Conservation (phyloP, 208 protist genomes). For the Strigomonas galati region DNA sequence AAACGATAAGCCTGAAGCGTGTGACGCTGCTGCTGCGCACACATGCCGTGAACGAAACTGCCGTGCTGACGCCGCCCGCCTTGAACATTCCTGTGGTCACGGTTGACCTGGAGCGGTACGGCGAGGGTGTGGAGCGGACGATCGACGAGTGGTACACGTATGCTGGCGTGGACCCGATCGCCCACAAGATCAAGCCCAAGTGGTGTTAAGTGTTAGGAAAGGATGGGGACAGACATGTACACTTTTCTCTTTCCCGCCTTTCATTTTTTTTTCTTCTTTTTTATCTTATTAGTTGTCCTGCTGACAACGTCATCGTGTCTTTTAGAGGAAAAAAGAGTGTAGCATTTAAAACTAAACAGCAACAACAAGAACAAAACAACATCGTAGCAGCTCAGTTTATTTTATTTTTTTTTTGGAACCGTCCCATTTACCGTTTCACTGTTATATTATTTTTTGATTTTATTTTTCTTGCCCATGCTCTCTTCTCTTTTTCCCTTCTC, state of each 20-base stretch:
- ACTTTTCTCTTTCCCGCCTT: neutral
- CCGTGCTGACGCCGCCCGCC: neutral
- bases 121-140: neutral
- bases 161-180: neutral
- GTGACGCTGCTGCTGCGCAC: neutral
- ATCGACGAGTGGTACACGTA: neutral
- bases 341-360: neutral
- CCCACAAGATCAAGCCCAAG: neutral
- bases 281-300: neutral
- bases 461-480: too few relatives aligned
- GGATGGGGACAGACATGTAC: neutral
- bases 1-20: neutral
- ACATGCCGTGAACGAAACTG: neutral
- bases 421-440: too few relatives aligned
- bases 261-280: conserved; percentile 6
- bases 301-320: neutral
- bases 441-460: too few relatives aligned
- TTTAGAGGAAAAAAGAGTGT: neutral
- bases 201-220: neutral
- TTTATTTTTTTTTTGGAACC: conserved; percentile 3
- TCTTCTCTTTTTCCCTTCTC: neutral
- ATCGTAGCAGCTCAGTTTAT: neutral
- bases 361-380: conserved; percentile 6
- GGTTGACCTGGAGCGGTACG: neutral
- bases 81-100: neutral